Conservation (phyloP, 1,139 yeast genomes). For the Wickerhamomyces sp. region DNA sequence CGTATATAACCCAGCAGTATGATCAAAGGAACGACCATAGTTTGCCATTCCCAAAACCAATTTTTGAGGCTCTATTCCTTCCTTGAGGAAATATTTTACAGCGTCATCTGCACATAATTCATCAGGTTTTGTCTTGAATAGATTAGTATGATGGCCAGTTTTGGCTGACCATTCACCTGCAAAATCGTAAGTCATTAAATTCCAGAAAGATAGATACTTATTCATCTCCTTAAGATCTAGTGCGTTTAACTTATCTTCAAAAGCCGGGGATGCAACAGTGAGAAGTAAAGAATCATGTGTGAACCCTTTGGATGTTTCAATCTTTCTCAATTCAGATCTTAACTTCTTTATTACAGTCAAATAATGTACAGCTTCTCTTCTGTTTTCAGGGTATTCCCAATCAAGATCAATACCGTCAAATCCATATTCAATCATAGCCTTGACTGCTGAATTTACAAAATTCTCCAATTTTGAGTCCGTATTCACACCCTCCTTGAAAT, state of each 20-base stretch:
- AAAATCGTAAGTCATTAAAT: conserved; percentile 88
- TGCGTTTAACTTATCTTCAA: conserved; percentile 38
- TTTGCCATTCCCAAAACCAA: conserved; percentile 85
- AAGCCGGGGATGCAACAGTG: conserved; percentile 77
- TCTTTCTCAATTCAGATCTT: conserved; percentile 36
- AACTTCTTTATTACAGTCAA: conserved; percentile 41
- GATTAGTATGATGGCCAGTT: conserved; percentile 68
- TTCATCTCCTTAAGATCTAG: conserved; percentile 53
- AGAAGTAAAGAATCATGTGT: conserved; percentile 39
- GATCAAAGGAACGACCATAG: conserved; percentile 72
- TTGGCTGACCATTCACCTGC: conserved; percentile 70
- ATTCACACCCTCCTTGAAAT: conserved; percentile 45
- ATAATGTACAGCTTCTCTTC: conserved; percentile 42
- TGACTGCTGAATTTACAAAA: conserved; percentile 50
- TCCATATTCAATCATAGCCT: conserved; percentile 47
- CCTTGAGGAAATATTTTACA: conserved; percentile 37
- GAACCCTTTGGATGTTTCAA: conserved; percentile 28
- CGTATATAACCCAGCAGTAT: conserved; percentile 38
- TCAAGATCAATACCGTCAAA: conserved; percentile 93
- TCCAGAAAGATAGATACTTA: conserved; percentile 61
- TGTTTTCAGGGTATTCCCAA: conserved; percentile 80
- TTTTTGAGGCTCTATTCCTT: conserved; percentile 45
- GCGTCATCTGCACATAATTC: conserved; percentile 49
- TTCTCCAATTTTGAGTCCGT: conserved; percentile 32
- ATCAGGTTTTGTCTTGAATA: conserved; percentile 41